phyloP scores from a whole-genome alignment of 2,329 filamentous ascomycete genomes.

The Penicillium sp. region DNA sequence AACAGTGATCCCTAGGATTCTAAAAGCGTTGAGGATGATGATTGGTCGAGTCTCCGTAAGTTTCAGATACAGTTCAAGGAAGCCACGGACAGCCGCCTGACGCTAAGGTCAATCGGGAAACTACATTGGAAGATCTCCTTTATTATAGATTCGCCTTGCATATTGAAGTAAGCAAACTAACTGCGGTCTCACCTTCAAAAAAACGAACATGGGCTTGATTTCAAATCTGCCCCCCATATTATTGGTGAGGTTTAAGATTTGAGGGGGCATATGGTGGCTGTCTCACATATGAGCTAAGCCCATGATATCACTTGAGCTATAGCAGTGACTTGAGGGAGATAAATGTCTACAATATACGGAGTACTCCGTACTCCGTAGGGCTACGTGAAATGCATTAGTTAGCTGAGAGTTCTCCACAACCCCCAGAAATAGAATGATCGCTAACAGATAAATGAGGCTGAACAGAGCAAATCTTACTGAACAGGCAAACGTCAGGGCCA shows the following conservation, averaged over 20 bases:
- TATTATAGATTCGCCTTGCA: conserved; percentile 6
- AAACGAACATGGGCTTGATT: background rate
- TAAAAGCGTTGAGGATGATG: background rate
- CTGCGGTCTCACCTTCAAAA: background rate
- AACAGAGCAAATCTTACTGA: background rate
- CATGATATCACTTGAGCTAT: background rate
- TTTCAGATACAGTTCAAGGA: background rate
- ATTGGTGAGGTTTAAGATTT: background rate
- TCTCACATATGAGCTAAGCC: background rate
- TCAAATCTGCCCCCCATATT: background rate
- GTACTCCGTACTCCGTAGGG: background rate
- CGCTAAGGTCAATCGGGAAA: conserved; percentile 3
- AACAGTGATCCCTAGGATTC: background rate
- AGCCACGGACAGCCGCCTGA: background rate
- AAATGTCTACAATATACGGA: background rate
- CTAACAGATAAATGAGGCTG: background rate
- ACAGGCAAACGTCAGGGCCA: background rate
- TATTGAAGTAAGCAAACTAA: background rate
- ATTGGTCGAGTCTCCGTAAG: background rate
- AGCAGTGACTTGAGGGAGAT: background rate
- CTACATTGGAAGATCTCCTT: background rate
- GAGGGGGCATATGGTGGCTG: background rate
- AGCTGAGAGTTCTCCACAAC: background rate
- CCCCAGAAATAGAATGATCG: background rate
- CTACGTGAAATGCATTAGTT: background rate